Conservation (phyloP, 1,139 yeast genomes). For the Lizanozyma gosingica region DNA sequence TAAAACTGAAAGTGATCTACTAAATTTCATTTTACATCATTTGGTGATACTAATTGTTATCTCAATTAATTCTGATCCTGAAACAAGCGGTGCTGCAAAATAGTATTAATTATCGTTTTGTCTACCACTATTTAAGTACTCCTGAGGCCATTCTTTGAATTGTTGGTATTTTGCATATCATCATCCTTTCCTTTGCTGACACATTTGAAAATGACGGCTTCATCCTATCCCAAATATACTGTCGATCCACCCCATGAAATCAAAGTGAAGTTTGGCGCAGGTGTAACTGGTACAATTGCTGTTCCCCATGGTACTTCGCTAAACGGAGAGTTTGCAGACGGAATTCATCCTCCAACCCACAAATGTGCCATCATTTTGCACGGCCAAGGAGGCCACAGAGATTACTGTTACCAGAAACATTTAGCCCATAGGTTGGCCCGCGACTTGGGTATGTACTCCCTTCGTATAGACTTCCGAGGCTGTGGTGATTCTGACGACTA, state of each 20-base stretch:
- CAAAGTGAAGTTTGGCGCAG: background rate
- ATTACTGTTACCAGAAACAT: constrained; percentile 63
- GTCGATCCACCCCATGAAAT: background rate
- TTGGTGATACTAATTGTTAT: no score
- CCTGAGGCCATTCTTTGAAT: no score
- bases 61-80: no score
- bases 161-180: no score
- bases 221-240: background rate
- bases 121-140: no score
- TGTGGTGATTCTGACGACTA: constrained; percentile 71
- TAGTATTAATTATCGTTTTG: no score
- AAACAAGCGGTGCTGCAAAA: no score
- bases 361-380: constrained; percentile 43
- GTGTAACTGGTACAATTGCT: background rate
- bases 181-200: no score
- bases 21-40: no score
- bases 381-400: constrained; percentile 80
- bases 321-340: constrained; percentile 9
- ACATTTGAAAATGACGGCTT: background rate
- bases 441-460: constrained; percentile 50
- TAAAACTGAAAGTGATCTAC: no score
- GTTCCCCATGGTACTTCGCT: background rate
- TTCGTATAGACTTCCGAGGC: constrained; percentile 79
- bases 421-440: constrained; percentile 56
- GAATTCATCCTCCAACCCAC: constrained; percentile 28